phyloP scores from a whole-genome alignment of 163 green algal species.

The Scenedesmus sp. region DNA sequence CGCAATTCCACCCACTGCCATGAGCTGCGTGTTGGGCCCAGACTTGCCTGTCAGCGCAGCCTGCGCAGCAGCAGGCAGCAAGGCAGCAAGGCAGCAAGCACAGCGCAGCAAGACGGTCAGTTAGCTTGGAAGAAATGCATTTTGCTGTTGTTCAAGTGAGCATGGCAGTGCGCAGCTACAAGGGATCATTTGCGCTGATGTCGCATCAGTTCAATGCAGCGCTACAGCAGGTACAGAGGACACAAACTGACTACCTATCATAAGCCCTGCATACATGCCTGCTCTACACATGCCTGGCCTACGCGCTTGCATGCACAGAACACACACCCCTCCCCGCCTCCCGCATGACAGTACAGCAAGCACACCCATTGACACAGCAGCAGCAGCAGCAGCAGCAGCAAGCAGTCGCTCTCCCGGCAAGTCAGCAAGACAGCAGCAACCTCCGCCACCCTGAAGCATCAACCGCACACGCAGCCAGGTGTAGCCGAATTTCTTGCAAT shows the following conservation, averaged over 20 bases:
- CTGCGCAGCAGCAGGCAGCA: slow-evolving; percentile 7
- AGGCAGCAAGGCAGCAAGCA: neutral
- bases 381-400: neutral
- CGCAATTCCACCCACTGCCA: neutral
- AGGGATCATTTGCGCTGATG: neutral
- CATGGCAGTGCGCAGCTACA: neutral
- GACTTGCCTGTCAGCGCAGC: neutral
- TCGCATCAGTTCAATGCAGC: neutral
- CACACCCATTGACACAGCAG: no score
- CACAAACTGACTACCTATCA: neutral
- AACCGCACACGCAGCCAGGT: neutral
- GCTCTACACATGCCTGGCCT: neutral
- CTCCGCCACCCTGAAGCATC: neutral
- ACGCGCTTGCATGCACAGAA: neutral
- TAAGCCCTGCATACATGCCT: neutral
- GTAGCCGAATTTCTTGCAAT: neutral
- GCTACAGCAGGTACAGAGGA: neutral
- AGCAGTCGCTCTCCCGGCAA: neutral
- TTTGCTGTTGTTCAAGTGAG: neutral
- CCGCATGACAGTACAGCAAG: neutral
- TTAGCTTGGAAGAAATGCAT: no score
- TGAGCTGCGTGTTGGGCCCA: slow-evolving; percentile 4
- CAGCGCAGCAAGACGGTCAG: neutral
- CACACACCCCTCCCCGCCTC: no score
- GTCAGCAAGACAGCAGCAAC: neutral